Percentiles rank a stretch among this genome's conserved stretches.
Evolutionary conservation across 805 yeast genomes (phyloP).

Genomic region (Kurtzmaniella fragi): DNA sequence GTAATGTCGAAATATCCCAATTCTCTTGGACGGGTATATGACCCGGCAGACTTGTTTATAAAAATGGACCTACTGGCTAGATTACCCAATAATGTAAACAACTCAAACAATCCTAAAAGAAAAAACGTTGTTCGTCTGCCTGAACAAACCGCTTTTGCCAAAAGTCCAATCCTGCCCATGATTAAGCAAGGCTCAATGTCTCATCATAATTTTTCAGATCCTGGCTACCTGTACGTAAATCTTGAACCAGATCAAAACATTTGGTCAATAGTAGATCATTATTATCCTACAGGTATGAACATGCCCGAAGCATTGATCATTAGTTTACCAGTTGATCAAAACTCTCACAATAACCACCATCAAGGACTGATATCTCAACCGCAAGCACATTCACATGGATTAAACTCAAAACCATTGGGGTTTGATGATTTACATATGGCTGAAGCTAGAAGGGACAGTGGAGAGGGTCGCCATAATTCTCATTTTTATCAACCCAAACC

Average conservation of each 20-base stretch:
- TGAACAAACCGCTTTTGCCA: slow-evolving; percentile 1
- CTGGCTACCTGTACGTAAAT: slow-evolving; percentile 3
- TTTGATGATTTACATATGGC: not conserved
- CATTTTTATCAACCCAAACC: slow-evolving; percentile 32
- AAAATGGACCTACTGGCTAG: slow-evolving; percentile 21
- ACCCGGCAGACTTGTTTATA: slow-evolving; percentile 63
- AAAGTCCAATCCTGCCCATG: not conserved
- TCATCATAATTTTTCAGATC: slow-evolving; percentile 2
- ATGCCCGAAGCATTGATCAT: slow-evolving; percentile 61
- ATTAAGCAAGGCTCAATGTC: slow-evolving; percentile 1
- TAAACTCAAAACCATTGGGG: not conserved
- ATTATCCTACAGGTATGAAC: slow-evolving; percentile 64
- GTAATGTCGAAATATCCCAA: slow-evolving; percentile 64
- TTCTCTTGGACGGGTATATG: slow-evolving; percentile 53
- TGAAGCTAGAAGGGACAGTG: not conserved
- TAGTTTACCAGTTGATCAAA: slow-evolving; percentile 32
- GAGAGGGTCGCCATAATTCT: not conserved
- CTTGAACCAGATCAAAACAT: slow-evolving; percentile 61
- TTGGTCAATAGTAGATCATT: slow-evolving; percentile 52
- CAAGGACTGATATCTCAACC: slow-evolving; percentile 1
- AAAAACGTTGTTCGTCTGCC: not conserved
- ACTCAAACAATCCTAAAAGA: slow-evolving; percentile 1
- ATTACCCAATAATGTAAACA: slow-evolving; percentile 3
- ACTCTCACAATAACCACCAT: slow-evolving; percentile 3
- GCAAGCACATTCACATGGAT: slow-evolving; percentile 3